Base-by-base conservation (phyloP, 129 eudicot genomes). In the Erigeron canadensis region DNA sequence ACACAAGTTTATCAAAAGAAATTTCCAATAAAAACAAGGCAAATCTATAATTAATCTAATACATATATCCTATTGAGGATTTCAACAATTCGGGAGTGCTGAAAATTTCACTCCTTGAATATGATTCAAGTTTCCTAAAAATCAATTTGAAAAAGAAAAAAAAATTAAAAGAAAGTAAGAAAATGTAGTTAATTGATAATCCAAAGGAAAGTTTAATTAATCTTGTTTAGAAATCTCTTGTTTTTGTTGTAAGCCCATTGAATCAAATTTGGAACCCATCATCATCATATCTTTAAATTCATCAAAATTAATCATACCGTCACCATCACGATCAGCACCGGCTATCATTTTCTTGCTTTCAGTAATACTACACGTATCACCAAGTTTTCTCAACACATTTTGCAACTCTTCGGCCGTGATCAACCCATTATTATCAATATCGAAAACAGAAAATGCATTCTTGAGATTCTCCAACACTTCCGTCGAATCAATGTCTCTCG, bases 281-380 rank as follows among this genome's bases (percentile, higher is more conserved):
- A 73, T 84, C 96, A 90, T 90, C 96, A 90, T 90, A 46, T 81
- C 94, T 76, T 85, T 90, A 46, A 90, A 90, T 77, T 90, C 96
- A n/a, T 87, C 95, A 41, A 88, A 88, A 62, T 75, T 61, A 18
- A 88, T 85, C 74, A 73, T 75, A 0, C 95, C 95, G 23, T 84
- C 83, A 4, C 95, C 90, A 41, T 88, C 85, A 5, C 71, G 63
- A 54, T 88, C 95, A 12, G 87, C 95, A 3, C 95, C 95, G 23
- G 85, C 83, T 61, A 88, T 88, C 95, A 88, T 88, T 59, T 85
- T 85, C 66, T 47, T 65, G 66, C 95, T 82, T 17, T 88, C 90
- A 5, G 74, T 78, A 56, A 85, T 67, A 2, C 82, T 75, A 53
- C 85, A 88, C 11, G 72, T 83, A 40, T 88, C 95, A n/a, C 95